Conservation (phyloP, 441 rosid genomes). For the Brassica hybrid region DNA sequence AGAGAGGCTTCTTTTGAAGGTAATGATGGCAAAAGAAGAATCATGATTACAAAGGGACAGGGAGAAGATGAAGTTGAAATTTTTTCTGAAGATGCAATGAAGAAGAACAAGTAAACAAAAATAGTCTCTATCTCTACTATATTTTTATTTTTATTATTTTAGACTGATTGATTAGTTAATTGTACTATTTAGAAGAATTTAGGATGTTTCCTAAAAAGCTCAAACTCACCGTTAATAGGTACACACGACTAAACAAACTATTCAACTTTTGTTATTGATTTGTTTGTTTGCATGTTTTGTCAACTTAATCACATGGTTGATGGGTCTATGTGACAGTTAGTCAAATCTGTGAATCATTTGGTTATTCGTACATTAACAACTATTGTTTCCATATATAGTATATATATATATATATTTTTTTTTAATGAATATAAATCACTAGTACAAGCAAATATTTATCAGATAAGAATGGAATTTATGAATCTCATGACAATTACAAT, state of each 20-base stretch:
- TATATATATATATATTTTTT: too few relatives aligned
- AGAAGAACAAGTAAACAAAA: slow-evolving; percentile 1
- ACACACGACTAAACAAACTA: slow-evolving; percentile 29
- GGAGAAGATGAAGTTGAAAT: slow-evolving; percentile 40
- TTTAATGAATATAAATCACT: too few relatives aligned
- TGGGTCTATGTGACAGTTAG: slow-evolving; percentile 36
- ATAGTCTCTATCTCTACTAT: slow-evolving; percentile 4
- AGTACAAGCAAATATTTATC: background rate
- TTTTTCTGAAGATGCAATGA: slow-evolving; percentile 37
- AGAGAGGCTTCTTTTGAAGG: slow-evolving; percentile 47
- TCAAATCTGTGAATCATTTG: slow-evolving; percentile 37
- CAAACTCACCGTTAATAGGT: slow-evolving; percentile 34
- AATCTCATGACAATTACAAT: background rate
- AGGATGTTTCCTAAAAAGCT: slow-evolving; percentile 38
- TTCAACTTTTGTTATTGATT: slow-evolving; percentile 23
- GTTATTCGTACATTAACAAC: slow-evolving; percentile 3
- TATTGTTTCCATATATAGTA: too few relatives aligned
- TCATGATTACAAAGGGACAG: slow-evolving; percentile 70
- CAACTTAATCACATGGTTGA: slow-evolving; percentile 35
- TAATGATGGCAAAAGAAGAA: slow-evolving; percentile 66
- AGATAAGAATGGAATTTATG: background rate
- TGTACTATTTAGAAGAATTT: slow-evolving; percentile 36
- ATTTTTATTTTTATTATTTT: background rate
- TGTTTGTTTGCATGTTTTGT: slow-evolving; percentile 35
- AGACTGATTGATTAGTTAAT: slow-evolving; percentile 27